Percentiles rank a stretch among this genome's conserved stretches.
Evolutionary conservation across 2,329 filamentous ascomycete genomes (phyloP).

Genomic region (Ophiostoma australiae): DNA sequence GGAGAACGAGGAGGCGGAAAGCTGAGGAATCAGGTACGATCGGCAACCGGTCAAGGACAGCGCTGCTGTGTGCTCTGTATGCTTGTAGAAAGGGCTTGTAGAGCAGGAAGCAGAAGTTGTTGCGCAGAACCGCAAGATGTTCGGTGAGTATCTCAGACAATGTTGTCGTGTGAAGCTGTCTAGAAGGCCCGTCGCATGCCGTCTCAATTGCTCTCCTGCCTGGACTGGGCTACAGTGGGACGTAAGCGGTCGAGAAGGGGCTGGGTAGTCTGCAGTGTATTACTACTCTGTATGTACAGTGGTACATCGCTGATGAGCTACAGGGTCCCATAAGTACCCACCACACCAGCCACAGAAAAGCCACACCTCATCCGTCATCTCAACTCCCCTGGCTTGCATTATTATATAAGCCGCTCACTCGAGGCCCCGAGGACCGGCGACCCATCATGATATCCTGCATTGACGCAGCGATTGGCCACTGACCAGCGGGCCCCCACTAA

Average conservation of each 20-base stretch:
- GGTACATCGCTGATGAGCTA: neutral
- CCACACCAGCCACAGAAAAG: neutral
- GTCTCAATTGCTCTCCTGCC: conserved; percentile 4
- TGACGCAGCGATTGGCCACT: neutral
- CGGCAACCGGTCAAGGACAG: neutral
- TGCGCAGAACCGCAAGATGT: neutral
- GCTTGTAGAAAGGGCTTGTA: neutral
- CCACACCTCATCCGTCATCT: neutral
- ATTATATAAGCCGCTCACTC: neutral
- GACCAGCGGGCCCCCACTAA: neutral
- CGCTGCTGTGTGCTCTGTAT: too few species aligned
- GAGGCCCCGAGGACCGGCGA: neutral
- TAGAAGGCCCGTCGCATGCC: neutral
- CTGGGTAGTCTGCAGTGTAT: neutral
- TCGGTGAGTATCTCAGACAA: neutral
- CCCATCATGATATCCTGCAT: neutral
- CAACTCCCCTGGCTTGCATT: neutral
- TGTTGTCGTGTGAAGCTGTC: neutral
- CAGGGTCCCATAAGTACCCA: neutral
- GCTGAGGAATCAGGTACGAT: neutral
- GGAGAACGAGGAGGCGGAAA: neutral
- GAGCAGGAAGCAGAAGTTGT: neutral
- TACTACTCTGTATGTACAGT: too few species aligned
- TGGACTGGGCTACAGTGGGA: conserved; percentile 3
- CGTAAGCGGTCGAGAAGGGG: conserved; percentile 5